Conservation (phyloP, 2,329 filamentous ascomycete genomes). For the Cordyceps fumosorosea region DNA sequence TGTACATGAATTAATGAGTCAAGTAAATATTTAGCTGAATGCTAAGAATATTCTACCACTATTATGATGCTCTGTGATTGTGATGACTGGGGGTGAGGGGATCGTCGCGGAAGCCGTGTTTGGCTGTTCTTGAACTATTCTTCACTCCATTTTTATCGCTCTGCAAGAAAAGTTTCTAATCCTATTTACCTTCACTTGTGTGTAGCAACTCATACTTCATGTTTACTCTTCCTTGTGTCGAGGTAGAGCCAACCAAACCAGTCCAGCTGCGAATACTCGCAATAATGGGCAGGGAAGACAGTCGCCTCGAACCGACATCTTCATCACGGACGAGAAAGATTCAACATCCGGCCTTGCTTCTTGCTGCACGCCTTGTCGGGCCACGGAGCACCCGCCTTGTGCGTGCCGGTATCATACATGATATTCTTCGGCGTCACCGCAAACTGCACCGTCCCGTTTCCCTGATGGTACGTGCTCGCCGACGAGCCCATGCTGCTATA, state of each 20-base stretch:
- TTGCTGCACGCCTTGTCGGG: background rate
- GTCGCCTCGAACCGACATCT: no score
- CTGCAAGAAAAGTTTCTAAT: no score
- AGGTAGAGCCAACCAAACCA: no score
- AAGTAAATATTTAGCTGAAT: conserved; percentile 10
- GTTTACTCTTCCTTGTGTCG: no score
- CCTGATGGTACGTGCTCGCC: background rate
- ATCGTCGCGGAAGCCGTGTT: no score
- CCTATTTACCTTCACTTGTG: no score
- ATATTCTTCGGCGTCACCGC: background rate
- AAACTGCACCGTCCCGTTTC: background rate
- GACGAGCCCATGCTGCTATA: background rate
- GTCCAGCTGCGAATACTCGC: no score
- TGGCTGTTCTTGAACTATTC: no score
- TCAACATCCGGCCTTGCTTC: background rate
- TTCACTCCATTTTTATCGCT: no score
- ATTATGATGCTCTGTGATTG: background rate
- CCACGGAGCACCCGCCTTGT: background rate
- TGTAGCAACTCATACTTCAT: no score
- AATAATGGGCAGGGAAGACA: no score
- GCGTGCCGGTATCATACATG: background rate
- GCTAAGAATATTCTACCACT: conserved; percentile 4
- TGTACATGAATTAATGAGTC: conserved; percentile 11
- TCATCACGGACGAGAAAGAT: background rate
- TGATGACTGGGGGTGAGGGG: no score